Percentiles rank a stretch among this genome's conserved stretches.
Evolutionary conservation across 148 eudicot species (phyloP).

Genomic region (Vaccinium macrocarpon): DNA sequence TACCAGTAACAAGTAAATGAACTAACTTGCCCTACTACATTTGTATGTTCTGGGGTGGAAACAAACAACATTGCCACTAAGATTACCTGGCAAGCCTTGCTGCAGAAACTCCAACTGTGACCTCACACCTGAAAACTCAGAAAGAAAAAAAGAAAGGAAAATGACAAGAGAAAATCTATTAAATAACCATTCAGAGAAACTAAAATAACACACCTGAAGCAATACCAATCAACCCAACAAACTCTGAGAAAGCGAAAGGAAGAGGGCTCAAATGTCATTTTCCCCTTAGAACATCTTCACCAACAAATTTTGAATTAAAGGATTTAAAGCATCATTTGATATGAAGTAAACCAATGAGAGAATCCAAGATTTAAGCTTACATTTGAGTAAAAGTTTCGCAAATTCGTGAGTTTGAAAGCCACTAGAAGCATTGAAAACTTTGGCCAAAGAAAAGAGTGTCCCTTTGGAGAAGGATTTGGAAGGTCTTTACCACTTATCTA

Average conservation of each 20-base stretch:
- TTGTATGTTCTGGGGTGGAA: neutral
- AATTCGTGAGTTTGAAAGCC: neutral
- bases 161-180: constrained; percentile 7
- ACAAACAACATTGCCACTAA: neutral
- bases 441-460: neutral
- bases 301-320: neutral
- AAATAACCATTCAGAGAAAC: constrained; percentile 6
- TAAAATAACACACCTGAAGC: neutral
- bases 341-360: neutral
- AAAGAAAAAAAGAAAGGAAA: neutral
- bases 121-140: constrained; percentile 58
- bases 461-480: neutral
- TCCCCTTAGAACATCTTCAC: neutral
- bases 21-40: neutral
- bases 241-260: neutral
- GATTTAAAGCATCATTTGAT: neutral
- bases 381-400: neutral
- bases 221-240: constrained; percentile 6
- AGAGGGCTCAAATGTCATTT: neutral
- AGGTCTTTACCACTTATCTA: neutral
- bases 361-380: neutral
- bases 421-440: neutral
- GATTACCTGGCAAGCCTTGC: constrained; percentile 83
- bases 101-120: constrained; percentile 85
- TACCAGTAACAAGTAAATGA: neutral